Evolutionary conservation across 179 eudicot genomes (phyloP), one percentile per base, ranked within the genome.

Genomic region (Camellia oleifera): DNA sequence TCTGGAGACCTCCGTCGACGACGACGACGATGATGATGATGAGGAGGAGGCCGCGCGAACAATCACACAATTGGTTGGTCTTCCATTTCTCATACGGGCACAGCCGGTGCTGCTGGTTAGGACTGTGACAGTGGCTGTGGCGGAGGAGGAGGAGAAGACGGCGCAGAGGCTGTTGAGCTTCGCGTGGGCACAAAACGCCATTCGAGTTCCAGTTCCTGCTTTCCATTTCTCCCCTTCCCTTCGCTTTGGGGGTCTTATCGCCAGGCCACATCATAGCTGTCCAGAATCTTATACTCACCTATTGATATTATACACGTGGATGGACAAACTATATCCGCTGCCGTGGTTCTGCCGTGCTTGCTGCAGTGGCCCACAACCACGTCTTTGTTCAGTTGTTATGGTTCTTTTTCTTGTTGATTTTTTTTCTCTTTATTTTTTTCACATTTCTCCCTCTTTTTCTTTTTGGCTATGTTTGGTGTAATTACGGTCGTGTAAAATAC

Each of bases 231-330:
- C 5, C 52, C 9, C 52, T 15, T 13, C 52, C 46, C 12, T 20
- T 2, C 3, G 9, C 1, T 32, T 32, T 32, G 32, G 17, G 64
- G 46, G 26, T n/a, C 18, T 57, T 74, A 74, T 74, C 65, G 77
- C 77, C 77, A 74, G 50, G 77, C 77, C 77, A 74, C 77, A 48
- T 74, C 48, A 74, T 56, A 11, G 15, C 48, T 15, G 26, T 9
- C 13, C 77, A 46, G 32, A 56, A 74, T 74, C 77, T 56, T 52
- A 0, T 20, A 2, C 48, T 57, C 26, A 45, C 77, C 77, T 32
- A 57, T 74, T 52, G 64, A 1, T 3, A 3, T 56, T 26, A 54
- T 73, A 73, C 63, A 54, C 76, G 63, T 73, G 76, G 76, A 73
- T 7, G 45, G 32, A 32, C 32, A 32, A 32, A 32, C 1, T 32